A percentile compares a stretch with the other conserved stretches of the same genome.
Evolutionary conservation across 306 rosid genomes (phyloP).

Genomic region (Gastrolobium bilobum): DNA sequence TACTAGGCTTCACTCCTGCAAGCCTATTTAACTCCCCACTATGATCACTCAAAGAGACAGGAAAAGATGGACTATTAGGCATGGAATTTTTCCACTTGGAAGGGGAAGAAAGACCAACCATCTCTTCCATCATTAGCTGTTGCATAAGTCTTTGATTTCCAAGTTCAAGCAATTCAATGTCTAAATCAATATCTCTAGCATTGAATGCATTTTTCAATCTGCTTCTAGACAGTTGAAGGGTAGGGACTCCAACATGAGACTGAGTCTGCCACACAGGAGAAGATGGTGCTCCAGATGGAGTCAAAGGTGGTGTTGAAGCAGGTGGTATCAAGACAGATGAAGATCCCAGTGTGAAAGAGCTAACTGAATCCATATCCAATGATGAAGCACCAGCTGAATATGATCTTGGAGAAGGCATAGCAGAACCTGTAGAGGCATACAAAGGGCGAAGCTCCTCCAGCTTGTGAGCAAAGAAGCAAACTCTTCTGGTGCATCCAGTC

Average conservation of each 20-base stretch:
- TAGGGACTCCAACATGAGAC: constrained; percentile 58
- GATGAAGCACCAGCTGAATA: constrained; percentile 51
- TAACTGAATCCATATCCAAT: constrained; percentile 62
- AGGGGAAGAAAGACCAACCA: constrained; percentile 63
- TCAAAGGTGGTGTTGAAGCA: constrained; percentile 65
- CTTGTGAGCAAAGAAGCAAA: constrained; percentile 92
- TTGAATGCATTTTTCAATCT: constrained; percentile 64
- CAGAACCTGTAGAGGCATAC: constrained; percentile 89
- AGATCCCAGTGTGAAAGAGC: constrained; percentile 60
- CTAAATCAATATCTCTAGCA: constrained; percentile 68
- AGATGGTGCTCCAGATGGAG: constrained; percentile 71
- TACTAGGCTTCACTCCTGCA: constrained; percentile 63
- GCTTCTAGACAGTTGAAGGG: constrained; percentile 72
- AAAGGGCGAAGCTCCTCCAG: constrained; percentile 88
- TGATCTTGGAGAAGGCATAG: constrained; percentile 83
- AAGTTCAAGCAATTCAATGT: constrained; percentile 55
- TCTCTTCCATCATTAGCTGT: constrained; percentile 66
- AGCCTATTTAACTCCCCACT: constrained; percentile 61
- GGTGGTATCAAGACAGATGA: constrained; percentile 57
- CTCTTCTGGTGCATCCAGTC: constrained; percentile 72
- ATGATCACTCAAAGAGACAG: constrained; percentile 53
- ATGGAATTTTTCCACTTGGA: constrained; percentile 68
- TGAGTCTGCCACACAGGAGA: constrained; percentile 75
- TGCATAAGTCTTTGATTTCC: constrained; percentile 66
- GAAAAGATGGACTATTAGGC: constrained; percentile 53